Evolutionary conservation across 441 rosid species (phyloP).

Genomic region (Bruguiera hainesii): DNA sequence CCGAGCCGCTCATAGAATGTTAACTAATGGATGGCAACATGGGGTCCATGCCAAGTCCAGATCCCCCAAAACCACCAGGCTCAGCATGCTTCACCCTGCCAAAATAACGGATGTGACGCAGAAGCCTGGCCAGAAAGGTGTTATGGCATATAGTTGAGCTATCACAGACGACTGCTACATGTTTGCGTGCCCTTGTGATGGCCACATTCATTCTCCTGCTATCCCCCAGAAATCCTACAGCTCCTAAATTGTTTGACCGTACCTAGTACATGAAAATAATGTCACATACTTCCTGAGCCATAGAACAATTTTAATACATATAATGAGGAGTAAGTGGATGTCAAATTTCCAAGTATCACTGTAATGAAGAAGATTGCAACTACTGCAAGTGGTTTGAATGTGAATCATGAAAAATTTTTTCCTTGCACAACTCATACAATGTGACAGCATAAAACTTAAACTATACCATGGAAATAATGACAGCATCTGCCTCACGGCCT

Average conservation of each 20-base stretch:
- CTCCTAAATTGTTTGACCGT: conserved; percentile 87
- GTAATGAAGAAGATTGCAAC: conserved; percentile 1
- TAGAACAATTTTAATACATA: too few relatives aligned
- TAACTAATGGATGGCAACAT: conserved; percentile 82
- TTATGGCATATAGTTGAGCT: conserved; percentile 96
- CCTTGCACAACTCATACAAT: too few relatives aligned
- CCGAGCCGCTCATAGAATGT: conserved; percentile 10
- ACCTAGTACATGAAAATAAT: conserved; percentile 43
- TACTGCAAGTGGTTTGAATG: not conserved
- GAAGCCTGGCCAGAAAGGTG: conserved; percentile 79
- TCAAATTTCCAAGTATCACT: not conserved
- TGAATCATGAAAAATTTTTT: too few relatives aligned
- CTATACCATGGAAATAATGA: conserved; percentile 91
- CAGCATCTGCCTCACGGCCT: conserved; percentile 98
- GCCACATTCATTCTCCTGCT: conserved; percentile 94
- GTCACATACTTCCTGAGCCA: not conserved
- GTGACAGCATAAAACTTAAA: not conserved
- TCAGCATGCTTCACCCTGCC: conserved; percentile 91
- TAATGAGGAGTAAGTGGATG: not conserved
- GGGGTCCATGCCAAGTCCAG: conserved; percentile 91
- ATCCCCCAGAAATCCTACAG: conserved; percentile 94
- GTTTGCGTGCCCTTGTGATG: conserved; percentile 87
- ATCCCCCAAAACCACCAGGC: conserved; percentile 78
- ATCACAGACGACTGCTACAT: conserved; percentile 89
- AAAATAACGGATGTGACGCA: conserved; percentile 83